Conservation (phyloP, 1,284 basidiomycete genomes). For the Serendipita sp. region DNA sequence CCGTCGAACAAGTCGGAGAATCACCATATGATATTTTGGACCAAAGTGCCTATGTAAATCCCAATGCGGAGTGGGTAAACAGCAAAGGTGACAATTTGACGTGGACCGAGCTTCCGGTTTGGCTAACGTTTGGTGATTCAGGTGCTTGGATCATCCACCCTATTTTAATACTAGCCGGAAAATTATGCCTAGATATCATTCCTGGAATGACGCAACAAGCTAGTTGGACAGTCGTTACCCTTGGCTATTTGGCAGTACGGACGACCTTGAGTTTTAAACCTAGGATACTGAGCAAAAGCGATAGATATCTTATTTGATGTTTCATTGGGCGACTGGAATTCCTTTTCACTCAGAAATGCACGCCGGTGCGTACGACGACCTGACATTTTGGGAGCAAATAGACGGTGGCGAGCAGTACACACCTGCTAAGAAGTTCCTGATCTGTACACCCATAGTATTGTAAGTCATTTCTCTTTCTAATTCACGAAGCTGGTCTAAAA, state of each 20-base stretch:
- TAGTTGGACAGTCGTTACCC: conserved; percentile 91
- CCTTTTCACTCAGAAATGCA: conserved; percentile 84
- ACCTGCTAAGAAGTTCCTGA: conserved; percentile 95
- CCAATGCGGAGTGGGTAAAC: conserved; percentile 98
- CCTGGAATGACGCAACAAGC: conserved; percentile 89
- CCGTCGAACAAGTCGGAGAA: conserved; percentile 76
- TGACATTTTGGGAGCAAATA: conserved; percentile 99
- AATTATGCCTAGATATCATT: conserved; percentile 86
- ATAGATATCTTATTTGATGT: conserved; percentile 93
- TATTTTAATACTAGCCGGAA: conserved; percentile 80
- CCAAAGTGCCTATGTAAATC: conserved; percentile 70
- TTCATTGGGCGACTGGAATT: conserved; percentile 95
- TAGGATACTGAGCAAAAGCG: conserved; percentile 6
- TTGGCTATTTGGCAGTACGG: conserved; percentile 82
- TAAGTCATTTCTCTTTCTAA: conserved; percentile 32
- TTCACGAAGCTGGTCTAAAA: neutral
- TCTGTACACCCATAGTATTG: conserved; percentile 82
- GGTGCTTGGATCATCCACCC: conserved; percentile 98
- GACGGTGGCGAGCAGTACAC: conserved; percentile 98
- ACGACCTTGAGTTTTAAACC: neutral
- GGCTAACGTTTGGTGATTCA: conserved; percentile 21
- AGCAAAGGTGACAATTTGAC: conserved; percentile 61
- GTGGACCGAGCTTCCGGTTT: neutral
- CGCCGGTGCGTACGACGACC: conserved; percentile 89
- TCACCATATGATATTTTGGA: conserved; percentile 69